phyloP scores from a whole-genome alignment of 176 grass and related monocot species.

The Bothriochloa decipiens region DNA sequence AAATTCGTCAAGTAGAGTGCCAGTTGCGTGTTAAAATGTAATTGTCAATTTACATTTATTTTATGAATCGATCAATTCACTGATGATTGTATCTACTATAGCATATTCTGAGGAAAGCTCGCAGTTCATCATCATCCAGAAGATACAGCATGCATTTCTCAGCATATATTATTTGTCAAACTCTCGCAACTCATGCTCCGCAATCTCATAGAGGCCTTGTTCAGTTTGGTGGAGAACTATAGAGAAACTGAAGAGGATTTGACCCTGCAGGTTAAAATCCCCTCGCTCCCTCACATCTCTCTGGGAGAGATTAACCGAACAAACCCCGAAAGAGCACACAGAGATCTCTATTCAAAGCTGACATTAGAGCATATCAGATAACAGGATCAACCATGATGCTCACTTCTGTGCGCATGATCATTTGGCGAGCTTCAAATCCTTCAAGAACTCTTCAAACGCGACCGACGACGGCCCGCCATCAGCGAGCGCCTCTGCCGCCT shows the following conservation, averaged over 20 bases:
- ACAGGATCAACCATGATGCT: not conserved
- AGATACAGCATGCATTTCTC: no score
- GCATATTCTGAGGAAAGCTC: not conserved
- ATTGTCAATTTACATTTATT: not conserved
- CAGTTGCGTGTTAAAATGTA: not conserved
- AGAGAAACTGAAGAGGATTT: not conserved
- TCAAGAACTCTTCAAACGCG: slow-evolving; percentile 40
- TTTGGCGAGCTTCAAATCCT: slow-evolving; percentile 35
- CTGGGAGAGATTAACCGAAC: not conserved
- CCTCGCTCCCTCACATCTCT: no score
- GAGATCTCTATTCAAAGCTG: not conserved
- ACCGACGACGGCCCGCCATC: slow-evolving; percentile 37
- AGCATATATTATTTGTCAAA: not conserved
- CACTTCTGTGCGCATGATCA: slow-evolving; percentile 1
- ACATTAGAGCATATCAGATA: not conserved
- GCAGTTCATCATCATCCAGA: not conserved
- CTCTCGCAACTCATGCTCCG: not conserved
- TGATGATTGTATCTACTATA: not conserved
- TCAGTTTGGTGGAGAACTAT: not conserved
- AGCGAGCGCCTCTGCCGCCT: slow-evolving; percentile 27
- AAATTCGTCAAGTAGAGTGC: not conserved
- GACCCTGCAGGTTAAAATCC: not conserved
- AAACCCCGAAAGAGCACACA: not conserved
- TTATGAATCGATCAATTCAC: not conserved
- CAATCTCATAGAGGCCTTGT: not conserved